phyloP scores from a whole-genome alignment of 257 asterid species.

The Capsicum chinense region DNA sequence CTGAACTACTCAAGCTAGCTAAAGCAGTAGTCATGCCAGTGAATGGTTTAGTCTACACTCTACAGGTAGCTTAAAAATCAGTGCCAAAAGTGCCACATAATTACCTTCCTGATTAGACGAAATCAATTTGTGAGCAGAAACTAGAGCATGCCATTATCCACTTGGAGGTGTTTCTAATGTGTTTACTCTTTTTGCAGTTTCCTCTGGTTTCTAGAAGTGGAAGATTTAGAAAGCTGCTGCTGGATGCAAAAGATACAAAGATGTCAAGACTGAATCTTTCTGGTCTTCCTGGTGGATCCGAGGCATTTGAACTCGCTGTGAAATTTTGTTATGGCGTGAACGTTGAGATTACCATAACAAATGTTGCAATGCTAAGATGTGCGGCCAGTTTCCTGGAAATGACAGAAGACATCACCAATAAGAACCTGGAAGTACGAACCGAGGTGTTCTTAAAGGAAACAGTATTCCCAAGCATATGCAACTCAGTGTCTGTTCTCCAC shows the following conservation, averaged over 20 bases:
- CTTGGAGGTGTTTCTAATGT: not conserved
- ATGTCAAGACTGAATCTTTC: constrained; percentile 59
- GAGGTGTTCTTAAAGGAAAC: constrained; percentile 62
- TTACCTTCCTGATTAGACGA: not conserved
- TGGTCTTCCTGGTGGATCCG: constrained; percentile 85
- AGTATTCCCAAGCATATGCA: constrained; percentile 64
- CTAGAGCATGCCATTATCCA: not conserved
- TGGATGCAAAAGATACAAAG: constrained; percentile 74
- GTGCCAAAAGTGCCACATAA: not conserved
- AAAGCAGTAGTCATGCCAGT: not conserved
- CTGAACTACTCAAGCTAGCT: not conserved
- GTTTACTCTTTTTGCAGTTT: constrained; percentile 51
- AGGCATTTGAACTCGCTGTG: constrained; percentile 81
- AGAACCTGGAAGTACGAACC: constrained; percentile 65
- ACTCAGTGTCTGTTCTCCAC: constrained; percentile 70
- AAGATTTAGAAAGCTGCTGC: constrained; percentile 59
- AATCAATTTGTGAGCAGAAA: not conserved
- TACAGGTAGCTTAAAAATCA: not conserved
- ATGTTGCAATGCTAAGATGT: constrained; percentile 68
- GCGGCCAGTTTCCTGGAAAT: constrained; percentile 84
- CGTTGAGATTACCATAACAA: constrained; percentile 64
- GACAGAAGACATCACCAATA: constrained; percentile 76
- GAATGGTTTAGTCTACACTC: not conserved
- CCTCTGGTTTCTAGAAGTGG: constrained; percentile 90
- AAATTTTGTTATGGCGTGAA: constrained; percentile 87